phyloP scores from a whole-genome alignment of 1,284 basidiomycete genomes.

The Lignosus rhinocerotis region DNA sequence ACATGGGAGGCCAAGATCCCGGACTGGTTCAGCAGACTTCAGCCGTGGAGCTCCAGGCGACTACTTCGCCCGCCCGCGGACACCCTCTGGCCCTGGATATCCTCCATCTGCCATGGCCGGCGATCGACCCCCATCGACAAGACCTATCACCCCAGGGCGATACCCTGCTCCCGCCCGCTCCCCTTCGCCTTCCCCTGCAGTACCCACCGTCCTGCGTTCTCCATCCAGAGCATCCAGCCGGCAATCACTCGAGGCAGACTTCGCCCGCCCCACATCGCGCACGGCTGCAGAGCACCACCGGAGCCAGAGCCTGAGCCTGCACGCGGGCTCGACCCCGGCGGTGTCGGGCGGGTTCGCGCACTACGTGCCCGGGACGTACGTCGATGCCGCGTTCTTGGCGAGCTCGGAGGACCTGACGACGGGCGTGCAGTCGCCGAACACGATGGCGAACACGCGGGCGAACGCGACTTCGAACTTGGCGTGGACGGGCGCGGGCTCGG shows the following conservation, averaged over 20 bases:
- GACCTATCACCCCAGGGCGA: slow-evolving; percentile 12
- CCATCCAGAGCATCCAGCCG: slow-evolving; percentile 13
- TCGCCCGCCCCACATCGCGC: slow-evolving; percentile 12
- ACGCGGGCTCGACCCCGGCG: slow-evolving; percentile 34
- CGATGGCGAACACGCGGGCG: slow-evolving; percentile 31
- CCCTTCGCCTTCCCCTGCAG: slow-evolving; percentile 10
- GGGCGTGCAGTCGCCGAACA: slow-evolving; percentile 27
- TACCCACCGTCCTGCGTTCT: slow-evolving; percentile 17
- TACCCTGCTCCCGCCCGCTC: slow-evolving; percentile 20
- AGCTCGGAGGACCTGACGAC: slow-evolving; percentile 31
- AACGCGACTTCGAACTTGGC: slow-evolving; percentile 31
- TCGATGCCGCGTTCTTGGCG: slow-evolving; percentile 35
- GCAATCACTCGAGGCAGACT: slow-evolving; percentile 16
- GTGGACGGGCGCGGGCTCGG: slow-evolving; percentile 6
- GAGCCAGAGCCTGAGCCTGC: slow-evolving; percentile 32
- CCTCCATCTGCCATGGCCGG: slow-evolving; percentile 9
- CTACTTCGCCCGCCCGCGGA: slow-evolving; percentile 2
- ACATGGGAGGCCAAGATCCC: slow-evolving; percentile 2
- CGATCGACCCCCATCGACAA: slow-evolving; percentile 13
- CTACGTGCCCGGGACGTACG: slow-evolving; percentile 30
- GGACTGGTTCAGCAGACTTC: slow-evolving; percentile 6
- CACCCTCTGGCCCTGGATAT: slow-evolving; percentile 8
- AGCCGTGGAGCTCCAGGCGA: not conserved
- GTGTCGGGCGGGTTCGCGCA: slow-evolving; percentile 27
- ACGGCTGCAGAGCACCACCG: slow-evolving; percentile 25